Percentiles rank a stretch among this genome's conserved stretches.
These are phyloP conservation scores for Schoenoplectus tabernaemontani DNA, from an alignment of 202 grass and related monocot species.

Conservation along the genomic window DNA sequence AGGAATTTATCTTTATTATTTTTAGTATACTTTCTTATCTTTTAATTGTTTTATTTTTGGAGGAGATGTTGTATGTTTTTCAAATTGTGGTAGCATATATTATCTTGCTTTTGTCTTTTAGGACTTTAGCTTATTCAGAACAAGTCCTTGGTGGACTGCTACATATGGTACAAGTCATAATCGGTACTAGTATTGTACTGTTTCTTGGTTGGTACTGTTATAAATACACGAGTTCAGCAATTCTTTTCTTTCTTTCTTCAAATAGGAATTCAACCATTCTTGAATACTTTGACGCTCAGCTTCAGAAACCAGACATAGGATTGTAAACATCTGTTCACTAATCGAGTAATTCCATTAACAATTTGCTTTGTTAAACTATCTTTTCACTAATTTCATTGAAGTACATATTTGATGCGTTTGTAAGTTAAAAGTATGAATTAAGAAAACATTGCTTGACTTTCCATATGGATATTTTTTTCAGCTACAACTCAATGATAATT, in stretches of 20 bases:
- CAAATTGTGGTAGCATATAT: too few relatives aligned
- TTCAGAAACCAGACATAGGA: neutral
- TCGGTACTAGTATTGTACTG: neutral
- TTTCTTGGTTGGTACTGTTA: neutral
- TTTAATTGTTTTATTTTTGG: too few relatives aligned
- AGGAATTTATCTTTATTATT: too few relatives aligned
- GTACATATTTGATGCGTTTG: neutral
- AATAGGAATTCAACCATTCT: neutral
- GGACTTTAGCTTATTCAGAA: neutral
- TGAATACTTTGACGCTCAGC: neutral
- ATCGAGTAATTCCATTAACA: neutral
- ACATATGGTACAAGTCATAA: neutral
- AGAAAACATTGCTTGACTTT: neutral
- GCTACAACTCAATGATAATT: conserved; percentile 93
- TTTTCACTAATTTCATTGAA: neutral
- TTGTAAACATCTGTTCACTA: neutral
- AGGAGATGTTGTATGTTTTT: too few relatives aligned
- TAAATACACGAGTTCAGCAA: neutral
- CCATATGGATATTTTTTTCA: conserved; percentile 34
- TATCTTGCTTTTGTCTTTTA: conserved; percentile 1
- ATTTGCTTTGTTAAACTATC: neutral
- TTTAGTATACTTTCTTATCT: too few relatives aligned
- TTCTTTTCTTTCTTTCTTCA: too few relatives aligned
- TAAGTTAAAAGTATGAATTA: neutral
- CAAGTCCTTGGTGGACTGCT: neutral